Base-by-base conservation (phyloP, 768 basidiomycete genomes). In the Serpula lacrymans region DNA sequence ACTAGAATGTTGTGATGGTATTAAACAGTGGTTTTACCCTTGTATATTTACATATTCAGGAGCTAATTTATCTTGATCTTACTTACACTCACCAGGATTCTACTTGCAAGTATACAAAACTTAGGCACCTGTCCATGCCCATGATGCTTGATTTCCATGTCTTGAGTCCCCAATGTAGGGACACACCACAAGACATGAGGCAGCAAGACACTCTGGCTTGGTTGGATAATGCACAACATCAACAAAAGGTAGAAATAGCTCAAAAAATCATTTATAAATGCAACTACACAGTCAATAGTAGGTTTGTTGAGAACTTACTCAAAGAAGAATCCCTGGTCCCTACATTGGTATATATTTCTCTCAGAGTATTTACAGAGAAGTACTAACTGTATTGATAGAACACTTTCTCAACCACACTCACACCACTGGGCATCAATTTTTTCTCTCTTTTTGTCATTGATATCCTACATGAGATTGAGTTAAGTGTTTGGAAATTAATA, bases 401-500 rank as follows among this genome's bases (percentile, higher is more conserved):
- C 50, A 58, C 64, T 2, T 69, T 69, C 46, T 58, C 60, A 5
- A 37, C 53, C 5, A 47, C 38, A 2, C 43, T 67, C 6, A 16
- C 17, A 37, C 32, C 2, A 4, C 30, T 29, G 3, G 53, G 45
- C 11, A 52, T 63, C 31, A 41, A 65, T 24, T 34, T 62, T 2
- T 60, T 55, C 34, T 16, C 10, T 2, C 42, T 63, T 32, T 40
- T 65, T 0, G 60, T 60, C 0, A 53, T 62, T 8, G 67, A 70
- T 40, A 39, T 65, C 6, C 48, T 70, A 53, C 68, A 70, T 45
- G 67, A 69, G 39, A 42, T 64, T 43, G 65, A 68, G 33, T 43
- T 68, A 1, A 65, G 69, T 0, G 57, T 64, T 2, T 69, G 67
- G 64, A 68, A 65, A 37, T 45, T 50, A 1, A 20, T 67, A 0